phyloP scores from a whole-genome alignment of 345 rosid species.

The Arabidopsis suecica region DNA sequence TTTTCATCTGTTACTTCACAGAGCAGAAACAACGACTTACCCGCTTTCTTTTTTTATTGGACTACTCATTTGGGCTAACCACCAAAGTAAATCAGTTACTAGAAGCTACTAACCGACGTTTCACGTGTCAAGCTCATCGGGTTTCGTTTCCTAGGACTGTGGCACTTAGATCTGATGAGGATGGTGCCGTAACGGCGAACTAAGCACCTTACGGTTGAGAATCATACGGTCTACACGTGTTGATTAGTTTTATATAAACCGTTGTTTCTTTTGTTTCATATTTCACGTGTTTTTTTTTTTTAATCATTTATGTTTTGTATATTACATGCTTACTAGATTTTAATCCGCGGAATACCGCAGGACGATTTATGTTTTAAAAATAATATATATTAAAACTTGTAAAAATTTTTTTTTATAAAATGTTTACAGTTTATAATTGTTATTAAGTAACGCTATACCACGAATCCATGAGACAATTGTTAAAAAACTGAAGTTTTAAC shows the following conservation, averaged over 20 bases:
- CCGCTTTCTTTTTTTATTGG: constrained; percentile 30
- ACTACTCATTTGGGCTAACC: constrained; percentile 40
- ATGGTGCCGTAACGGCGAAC: neutral
- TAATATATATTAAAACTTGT: no score
- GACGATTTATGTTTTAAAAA: no score
- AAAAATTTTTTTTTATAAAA: no score
- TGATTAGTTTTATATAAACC: neutral
- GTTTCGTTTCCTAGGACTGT: neutral
- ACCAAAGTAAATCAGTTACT: constrained; percentile 23
- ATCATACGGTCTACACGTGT: constrained; percentile 21
- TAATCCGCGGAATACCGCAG: no score
- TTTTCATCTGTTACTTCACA: constrained; percentile 21
- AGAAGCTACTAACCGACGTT: constrained; percentile 25
- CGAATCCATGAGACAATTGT: no score
- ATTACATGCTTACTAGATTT: neutral
- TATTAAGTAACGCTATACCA: no score
- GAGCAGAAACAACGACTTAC: constrained; percentile 41
- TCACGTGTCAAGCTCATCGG: constrained; percentile 31
- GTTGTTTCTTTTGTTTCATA: neutral
- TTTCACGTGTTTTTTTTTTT: neutral
- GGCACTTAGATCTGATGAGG: neutral
- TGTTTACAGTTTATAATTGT: no score
- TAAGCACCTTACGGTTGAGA: neutral
- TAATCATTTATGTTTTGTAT: neutral
- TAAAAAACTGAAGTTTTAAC: no score